A percentile compares a stretch with the other conserved stretches of the same genome.
Evolutionary conservation across 176 grass and related monocot genomes (phyloP).

Genomic region (Puya raimondii): DNA sequence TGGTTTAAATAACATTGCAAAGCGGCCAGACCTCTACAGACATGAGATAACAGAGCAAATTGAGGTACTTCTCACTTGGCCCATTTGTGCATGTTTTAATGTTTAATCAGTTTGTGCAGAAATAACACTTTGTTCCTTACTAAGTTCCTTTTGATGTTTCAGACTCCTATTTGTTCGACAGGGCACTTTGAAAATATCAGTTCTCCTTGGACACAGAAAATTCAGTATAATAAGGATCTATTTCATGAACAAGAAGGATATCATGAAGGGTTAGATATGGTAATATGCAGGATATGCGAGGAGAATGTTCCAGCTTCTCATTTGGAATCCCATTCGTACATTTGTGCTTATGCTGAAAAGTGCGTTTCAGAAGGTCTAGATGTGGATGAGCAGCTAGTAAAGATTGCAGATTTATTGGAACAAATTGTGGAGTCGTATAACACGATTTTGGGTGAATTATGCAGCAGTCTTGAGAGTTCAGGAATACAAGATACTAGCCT

Average conservation of each 20-base stretch:
- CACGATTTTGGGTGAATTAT: conserved; percentile 10
- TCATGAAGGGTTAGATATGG: conserved; percentile 2
- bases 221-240: conserved; percentile 9
- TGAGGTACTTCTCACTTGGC: background rate
- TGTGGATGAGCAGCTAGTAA: conserved; percentile 23
- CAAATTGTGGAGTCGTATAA: conserved; percentile 26
- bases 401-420: conserved; percentile 34
- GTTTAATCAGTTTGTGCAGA: background rate
- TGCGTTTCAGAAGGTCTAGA: conserved; percentile 25
- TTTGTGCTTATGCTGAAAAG: conserved; percentile 35
- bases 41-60: background rate
- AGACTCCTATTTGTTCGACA: background rate
- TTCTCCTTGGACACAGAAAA: conserved; percentile 9
- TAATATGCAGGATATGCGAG: conserved; percentile 38
- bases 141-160: background rate
- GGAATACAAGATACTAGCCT: conserved; percentile 9
- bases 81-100: background rate
- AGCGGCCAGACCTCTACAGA: background rate
- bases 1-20: background rate
- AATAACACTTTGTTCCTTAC: background rate
- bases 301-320: conserved; percentile 28
- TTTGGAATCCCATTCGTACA: conserved; percentile 30
- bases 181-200: conserved; percentile 1
- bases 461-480: conserved; percentile 7
- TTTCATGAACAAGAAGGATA: conserved; percentile 16